These are phyloP conservation scores for Artomyces pyxidatus DNA, from an alignment of 768 basidiomycete genomes.

Conservation along the genomic window DNA sequence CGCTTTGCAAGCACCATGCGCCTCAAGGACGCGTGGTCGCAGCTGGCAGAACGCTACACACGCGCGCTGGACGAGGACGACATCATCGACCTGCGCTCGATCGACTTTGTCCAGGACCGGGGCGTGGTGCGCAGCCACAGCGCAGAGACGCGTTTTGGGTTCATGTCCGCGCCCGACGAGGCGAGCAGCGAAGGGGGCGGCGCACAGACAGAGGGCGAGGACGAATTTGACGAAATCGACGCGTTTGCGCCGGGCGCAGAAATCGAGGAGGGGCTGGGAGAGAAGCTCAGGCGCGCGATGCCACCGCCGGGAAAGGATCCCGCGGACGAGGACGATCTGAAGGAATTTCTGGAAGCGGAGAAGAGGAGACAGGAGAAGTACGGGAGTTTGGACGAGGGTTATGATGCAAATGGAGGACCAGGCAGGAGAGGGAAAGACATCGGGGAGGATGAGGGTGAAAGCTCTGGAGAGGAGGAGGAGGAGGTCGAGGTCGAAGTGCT, in stretches of 20 bases:
- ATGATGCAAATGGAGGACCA: too few relatives aligned
- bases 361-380: conserved; percentile 38
- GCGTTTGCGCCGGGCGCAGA: conserved; percentile 31
- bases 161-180: conserved; percentile 32
- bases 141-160: conserved; percentile 42
- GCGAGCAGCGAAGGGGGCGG: conserved; percentile 28
- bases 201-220: conserved; percentile 41
- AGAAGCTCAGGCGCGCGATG: conserved; percentile 24
- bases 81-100: conserved; percentile 60
- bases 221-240: conserved; percentile 50
- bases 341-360: conserved; percentile 63
- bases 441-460: conserved; percentile 19
- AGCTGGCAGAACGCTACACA: conserved; percentile 61
- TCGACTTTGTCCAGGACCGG: conserved; percentile 57
- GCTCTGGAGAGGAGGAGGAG: conserved; percentile 14
- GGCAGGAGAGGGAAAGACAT: conserved; percentile 13
- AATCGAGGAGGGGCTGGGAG: conserved; percentile 26
- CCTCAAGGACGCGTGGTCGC: conserved; percentile 55
- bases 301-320: conserved; percentile 38
- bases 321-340: conserved; percentile 53
- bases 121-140: conserved; percentile 47
- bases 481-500: neutral
- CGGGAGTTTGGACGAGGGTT: conserved; percentile 39
- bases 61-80: conserved; percentile 71
- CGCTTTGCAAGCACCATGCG: conserved; percentile 50